Evolutionary conservation across 345 rosid species (phyloP).

Genomic region (Populus euphratica): DNA sequence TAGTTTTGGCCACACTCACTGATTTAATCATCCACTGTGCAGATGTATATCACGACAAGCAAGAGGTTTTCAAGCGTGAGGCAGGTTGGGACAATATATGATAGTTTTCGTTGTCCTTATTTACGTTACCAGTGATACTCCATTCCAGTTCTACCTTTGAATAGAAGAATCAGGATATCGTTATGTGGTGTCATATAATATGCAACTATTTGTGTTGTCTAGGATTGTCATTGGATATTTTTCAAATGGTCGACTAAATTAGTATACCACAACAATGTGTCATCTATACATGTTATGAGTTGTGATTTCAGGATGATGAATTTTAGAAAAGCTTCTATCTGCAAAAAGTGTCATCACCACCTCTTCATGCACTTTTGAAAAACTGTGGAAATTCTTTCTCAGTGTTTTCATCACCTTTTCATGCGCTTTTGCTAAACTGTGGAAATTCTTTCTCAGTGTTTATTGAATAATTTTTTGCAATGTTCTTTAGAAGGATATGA

Average conservation of each 20-base stretch:
- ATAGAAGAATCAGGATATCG: neutral
- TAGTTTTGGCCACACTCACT: neutral
- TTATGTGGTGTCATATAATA: neutral
- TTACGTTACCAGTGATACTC: neutral
- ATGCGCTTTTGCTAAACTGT: neutral
- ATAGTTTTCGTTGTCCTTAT: neutral
- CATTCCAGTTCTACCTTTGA: neutral
- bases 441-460: neutral
- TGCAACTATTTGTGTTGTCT: neutral
- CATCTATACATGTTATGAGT: neutral
- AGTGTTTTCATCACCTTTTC: neutral
- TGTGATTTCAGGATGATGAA: neutral
- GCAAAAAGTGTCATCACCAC: neutral
- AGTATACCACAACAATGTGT: neutral
- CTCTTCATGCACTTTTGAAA: neutral
- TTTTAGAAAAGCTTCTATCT: neutral
- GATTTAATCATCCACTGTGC: conserved; percentile 25
- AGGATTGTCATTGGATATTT: neutral
- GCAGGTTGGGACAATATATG: conserved; percentile 59
- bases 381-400: neutral
- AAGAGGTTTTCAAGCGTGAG: conserved; percentile 74
- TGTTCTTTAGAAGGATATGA: conserved; percentile 74
- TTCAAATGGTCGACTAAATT: neutral
- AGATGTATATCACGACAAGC: conserved; percentile 85
- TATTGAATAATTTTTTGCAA: conserved; percentile 1